Base-by-base conservation (phyloP, 1,284 basidiomycete genomes). In the Hymenochaete sp. region DNA sequence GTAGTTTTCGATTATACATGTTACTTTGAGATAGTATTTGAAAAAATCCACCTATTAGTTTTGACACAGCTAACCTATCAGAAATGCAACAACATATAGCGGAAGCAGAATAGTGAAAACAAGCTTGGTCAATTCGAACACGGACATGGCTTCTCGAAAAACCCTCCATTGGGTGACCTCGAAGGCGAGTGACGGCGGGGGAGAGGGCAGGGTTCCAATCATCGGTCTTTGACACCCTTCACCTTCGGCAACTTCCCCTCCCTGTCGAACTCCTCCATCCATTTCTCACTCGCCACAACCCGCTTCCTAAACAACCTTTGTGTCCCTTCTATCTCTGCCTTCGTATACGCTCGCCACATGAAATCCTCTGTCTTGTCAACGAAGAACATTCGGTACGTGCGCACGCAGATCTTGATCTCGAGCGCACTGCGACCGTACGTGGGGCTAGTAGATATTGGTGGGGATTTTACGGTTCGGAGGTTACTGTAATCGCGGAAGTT, bases 361-460 rank as follows among this genome's bases (percentile, higher is more conserved):
- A 75, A 72, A 52, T 88, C 85, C 54, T 85, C 85, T 29, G 81
- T 79, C 16, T 67, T 62, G 1, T 85, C 71, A 10, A 88, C 86
- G 58, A 82, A 92, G 67, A 93, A 93, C 45, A 93, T 67, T 22
- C 83, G 73, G 59, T 92, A 93, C 21, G 85, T 92, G 42, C 86
- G 78, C 28, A 89, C 73, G 59, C 87, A 92, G 45, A 93, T 77
- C 54, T 86, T 84, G 59, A 92, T 83, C 59, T 89, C 84, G 14
- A 93, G 71, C 2, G 72, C 70, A 29, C 79, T 79, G 25, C 65
- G 16, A 68, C 53, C 21, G 77, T 66, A n/a, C 69, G 65, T 0
- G 70, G 71, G 8, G 61, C 57, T 2, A 35, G 21, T n/a, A 58
- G 54, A 9, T 63, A 62, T 21, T 57, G 46, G 42, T 31, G 21